phyloP scores from a whole-genome alignment of 371 early-diverging fungal species.

The Lichtheimia ramosa region DNA sequence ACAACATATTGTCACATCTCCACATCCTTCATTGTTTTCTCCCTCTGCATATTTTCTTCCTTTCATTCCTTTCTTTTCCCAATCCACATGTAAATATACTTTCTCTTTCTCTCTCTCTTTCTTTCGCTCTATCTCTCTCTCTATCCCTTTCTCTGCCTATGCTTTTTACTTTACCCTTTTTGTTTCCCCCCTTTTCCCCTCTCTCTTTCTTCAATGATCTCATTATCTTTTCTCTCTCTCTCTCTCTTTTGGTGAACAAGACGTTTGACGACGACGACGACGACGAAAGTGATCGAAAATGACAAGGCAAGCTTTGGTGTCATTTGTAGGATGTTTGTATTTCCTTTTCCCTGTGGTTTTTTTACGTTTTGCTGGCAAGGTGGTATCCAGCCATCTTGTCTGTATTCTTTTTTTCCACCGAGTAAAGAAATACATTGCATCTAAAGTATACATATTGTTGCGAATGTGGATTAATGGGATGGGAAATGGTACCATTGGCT shows the following conservation, averaged over 20 bases:
- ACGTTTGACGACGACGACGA: neutral
- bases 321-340: neutral
- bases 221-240: neutral
- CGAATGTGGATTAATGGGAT: too few species aligned
- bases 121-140: too few species aligned
- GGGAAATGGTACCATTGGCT: too few species aligned
- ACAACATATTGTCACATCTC: neutral
- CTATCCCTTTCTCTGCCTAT: too few species aligned
- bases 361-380: neutral
- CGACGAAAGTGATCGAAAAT: neutral
- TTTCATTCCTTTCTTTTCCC: neutral
- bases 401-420: constrained; percentile 1
- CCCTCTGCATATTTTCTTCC: neutral
- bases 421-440: neutral
- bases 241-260: neutral
- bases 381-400: neutral
- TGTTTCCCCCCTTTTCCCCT: neutral
- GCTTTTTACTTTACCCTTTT: neutral
- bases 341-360: neutral
- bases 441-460: too few species aligned
- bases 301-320: neutral
- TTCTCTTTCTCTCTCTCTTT: too few species aligned
- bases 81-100: too few species aligned
- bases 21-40: neutral
- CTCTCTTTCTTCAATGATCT: neutral